Percentiles rank a stretch among this genome's conserved stretches.
phyloP scores from a whole-genome alignment of 148 eudicot species.

The Euryodendron excelsum region DNA sequence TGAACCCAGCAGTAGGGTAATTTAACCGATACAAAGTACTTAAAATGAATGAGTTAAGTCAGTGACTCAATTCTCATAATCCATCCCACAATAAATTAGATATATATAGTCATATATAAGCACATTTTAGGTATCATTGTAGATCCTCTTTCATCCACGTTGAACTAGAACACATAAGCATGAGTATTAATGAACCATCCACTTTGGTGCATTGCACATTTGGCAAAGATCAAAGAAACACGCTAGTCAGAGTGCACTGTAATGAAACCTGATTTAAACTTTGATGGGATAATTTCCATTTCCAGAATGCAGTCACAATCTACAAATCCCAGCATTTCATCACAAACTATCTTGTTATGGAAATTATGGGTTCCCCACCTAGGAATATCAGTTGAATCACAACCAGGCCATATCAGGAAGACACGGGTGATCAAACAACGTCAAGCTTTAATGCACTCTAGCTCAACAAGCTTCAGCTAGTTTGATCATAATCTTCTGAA shows the following conservation, averaged over 20 bases:
- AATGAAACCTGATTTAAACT: background rate
- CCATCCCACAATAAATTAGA: background rate
- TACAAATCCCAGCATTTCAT: background rate
- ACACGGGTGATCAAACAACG: conserved; percentile 1
- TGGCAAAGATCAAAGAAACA: background rate
- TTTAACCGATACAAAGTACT: too few relatives aligned
- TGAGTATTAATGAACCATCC: background rate
- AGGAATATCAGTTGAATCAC: conserved; percentile 1
- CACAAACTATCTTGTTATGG: background rate
- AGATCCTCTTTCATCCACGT: too few relatives aligned
- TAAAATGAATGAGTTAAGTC: too few relatives aligned
- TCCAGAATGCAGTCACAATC: background rate
- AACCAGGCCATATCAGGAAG: background rate
- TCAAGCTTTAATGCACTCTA: conserved; percentile 1
- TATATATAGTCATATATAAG: too few relatives aligned
- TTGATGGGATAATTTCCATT: background rate
- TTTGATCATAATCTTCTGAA: background rate
- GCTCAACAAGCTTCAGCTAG: background rate
- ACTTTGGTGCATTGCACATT: background rate
- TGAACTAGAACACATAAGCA: background rate
- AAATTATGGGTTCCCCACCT: background rate
- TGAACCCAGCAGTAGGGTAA: too few relatives aligned
- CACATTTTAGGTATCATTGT: too few relatives aligned
- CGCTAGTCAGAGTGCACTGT: background rate
- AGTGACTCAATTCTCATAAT: too few relatives aligned